Percentiles rank a stretch among this genome's conserved stretches.
These are phyloP conservation scores for Stephanodiscus minutulus DNA, from an alignment of 108 stramenopile genomes.

Conservation along the genomic window DNA sequence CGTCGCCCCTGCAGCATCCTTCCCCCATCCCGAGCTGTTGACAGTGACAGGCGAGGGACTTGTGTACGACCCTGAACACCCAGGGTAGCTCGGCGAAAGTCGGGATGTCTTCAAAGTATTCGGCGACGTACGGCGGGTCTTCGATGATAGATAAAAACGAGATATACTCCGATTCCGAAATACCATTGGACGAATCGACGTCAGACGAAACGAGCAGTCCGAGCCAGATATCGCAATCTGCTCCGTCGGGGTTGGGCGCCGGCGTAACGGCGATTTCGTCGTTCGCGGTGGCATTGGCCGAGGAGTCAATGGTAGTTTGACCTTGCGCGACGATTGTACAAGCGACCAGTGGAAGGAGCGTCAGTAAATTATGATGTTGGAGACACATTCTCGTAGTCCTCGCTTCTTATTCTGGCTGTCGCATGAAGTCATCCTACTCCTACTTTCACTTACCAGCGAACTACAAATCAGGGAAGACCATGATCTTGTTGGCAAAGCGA, in stretches of 20 bases:
- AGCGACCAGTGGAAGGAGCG: neutral
- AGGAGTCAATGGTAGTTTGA: neutral
- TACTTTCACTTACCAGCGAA: neutral
- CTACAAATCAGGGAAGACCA: too few relatives aligned
- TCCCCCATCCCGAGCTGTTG: constrained; percentile 2
- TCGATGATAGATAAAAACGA: constrained; percentile 3
- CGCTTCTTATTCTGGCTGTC: too few relatives aligned
- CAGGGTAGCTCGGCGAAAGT: constrained; percentile 5
- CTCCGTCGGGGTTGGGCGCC: neutral
- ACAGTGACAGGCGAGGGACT: constrained; percentile 8
- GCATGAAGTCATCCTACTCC: too few relatives aligned
- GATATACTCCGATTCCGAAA: neutral
- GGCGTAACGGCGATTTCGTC: neutral
- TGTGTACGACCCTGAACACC: constrained; percentile 8
- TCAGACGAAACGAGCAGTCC: neutral
- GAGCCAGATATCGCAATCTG: constrained; percentile 12
- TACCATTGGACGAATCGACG: constrained; percentile 3
- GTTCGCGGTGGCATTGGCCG: neutral
- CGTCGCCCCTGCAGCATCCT: constrained; percentile 10
- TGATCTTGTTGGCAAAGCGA: too few relatives aligned
- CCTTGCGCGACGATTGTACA: neutral
- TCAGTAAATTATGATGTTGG: neutral
- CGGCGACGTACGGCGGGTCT: constrained; percentile 16
- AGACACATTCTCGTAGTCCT: constrained; percentile 3
- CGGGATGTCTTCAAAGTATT: neutral